These are phyloP conservation scores for Pseudovirgaria hyperparasitica DNA, from an alignment of 2,329 filamentous ascomycete species.

Conservation along the genomic window DNA sequence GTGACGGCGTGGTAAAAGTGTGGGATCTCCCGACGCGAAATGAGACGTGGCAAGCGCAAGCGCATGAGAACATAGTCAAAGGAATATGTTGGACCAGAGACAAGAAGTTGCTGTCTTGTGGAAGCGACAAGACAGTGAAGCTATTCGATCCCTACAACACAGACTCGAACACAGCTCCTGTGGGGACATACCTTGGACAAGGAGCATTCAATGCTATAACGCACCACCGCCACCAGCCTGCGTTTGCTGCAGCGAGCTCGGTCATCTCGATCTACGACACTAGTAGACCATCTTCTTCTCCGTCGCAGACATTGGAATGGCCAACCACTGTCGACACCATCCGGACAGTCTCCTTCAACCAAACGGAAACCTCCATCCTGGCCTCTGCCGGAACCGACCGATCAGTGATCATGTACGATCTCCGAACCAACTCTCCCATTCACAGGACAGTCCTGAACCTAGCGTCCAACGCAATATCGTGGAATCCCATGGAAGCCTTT, in stretches of 20 bases:
- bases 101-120: slow-evolving; percentile 74
- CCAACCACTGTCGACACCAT: slow-evolving; percentile 79
- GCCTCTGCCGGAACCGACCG: slow-evolving; percentile 78
- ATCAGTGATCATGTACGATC: slow-evolving; percentile 79
- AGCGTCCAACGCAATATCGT: slow-evolving; percentile 69
- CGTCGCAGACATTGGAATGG: slow-evolving; percentile 74
- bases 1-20: slow-evolving; percentile 88
- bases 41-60: slow-evolving; percentile 65
- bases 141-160: slow-evolving; percentile 82
- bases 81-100: slow-evolving; percentile 81
- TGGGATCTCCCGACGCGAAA: slow-evolving; percentile 68
- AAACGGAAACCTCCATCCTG: slow-evolving; percentile 82
- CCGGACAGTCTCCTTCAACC: slow-evolving; percentile 78
- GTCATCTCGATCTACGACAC: slow-evolving; percentile 83
- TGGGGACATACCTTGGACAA: slow-evolving; percentile 73
- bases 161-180: slow-evolving; percentile 52
- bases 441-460: slow-evolving; percentile 72
- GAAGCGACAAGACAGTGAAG: slow-evolving; percentile 75
- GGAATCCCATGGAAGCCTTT: slow-evolving; percentile 96
- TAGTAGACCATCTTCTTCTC: slow-evolving; percentile 60
- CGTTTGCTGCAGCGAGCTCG: slow-evolving; percentile 68
- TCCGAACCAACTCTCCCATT: slow-evolving; percentile 73
- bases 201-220: slow-evolving; percentile 74
- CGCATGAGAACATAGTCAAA: slow-evolving; percentile 91
- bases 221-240: slow-evolving; percentile 65